A percentile compares a stretch with the other conserved stretches of the same genome.
These are phyloP conservation scores for Termitomyces sp. DNA, from an alignment of 768 basidiomycete species.

Conservation along the genomic window DNA sequence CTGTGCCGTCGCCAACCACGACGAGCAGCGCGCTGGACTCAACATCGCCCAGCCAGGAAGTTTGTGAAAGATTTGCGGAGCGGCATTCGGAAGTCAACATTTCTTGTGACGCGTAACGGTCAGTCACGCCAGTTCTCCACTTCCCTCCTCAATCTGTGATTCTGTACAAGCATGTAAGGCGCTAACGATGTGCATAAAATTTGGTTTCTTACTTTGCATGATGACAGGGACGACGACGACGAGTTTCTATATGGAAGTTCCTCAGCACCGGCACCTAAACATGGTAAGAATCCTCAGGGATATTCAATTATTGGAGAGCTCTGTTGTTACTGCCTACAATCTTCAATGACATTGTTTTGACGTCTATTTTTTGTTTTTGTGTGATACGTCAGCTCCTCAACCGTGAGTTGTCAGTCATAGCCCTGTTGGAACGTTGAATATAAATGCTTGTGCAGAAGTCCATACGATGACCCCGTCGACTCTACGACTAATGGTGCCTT, in stretches of 20 bases:
- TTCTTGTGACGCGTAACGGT: constrained; percentile 15
- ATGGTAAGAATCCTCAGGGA: constrained; percentile 38
- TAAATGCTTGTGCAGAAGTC: constrained; percentile 20
- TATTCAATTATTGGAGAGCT: constrained; percentile 15
- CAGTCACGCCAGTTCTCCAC: constrained; percentile 1
- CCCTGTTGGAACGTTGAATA: constrained; percentile 9
- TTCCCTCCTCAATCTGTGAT: neutral
- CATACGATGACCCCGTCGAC: constrained; percentile 33
- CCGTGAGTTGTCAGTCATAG: constrained; percentile 47
- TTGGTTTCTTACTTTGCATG: neutral
- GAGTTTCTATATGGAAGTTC: constrained; percentile 72
- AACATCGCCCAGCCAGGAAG: constrained; percentile 11
- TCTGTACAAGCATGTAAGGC: constrained; percentile 9
- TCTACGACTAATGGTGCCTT: constrained; percentile 43
- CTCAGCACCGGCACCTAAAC: constrained; percentile 26
- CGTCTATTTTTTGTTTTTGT: constrained; percentile 27
- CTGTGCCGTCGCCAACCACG: constrained; percentile 12
- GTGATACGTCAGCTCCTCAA: constrained; percentile 48
- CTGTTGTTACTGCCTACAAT: constrained; percentile 25
- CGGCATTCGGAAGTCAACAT: constrained; percentile 14
- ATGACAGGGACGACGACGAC: constrained; percentile 69
- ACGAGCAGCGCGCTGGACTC: constrained; percentile 23
- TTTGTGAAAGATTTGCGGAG: constrained; percentile 3
- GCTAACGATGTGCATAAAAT: neutral
- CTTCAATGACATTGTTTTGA: constrained; percentile 36